phyloP scores from a whole-genome alignment of 2,329 filamentous ascomycete genomes.

The Boeremia exigua region DNA sequence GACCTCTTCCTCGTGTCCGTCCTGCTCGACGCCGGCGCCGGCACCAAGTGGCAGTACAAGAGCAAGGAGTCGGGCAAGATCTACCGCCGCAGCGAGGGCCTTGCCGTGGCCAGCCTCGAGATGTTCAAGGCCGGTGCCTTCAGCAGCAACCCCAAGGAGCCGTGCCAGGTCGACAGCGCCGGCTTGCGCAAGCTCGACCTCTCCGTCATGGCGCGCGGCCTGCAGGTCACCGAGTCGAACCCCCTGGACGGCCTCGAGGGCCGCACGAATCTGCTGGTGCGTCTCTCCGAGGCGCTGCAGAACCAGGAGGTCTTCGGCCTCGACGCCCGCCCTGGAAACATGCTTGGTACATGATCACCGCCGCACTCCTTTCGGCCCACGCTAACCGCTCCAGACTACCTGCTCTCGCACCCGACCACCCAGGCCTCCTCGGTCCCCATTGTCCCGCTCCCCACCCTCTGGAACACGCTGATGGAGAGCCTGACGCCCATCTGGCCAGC shows the following conservation, averaged over 20 bases:
- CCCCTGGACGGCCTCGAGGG: conserved; percentile 85
- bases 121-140: conserved; percentile 96
- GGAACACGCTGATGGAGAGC: conserved; percentile 88
- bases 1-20: conserved; percentile 83
- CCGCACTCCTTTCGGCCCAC: neutral
- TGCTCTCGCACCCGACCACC: conserved; percentile 90
- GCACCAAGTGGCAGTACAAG: conserved; percentile 90
- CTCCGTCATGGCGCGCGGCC: conserved; percentile 75
- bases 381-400: conserved; percentile 69
- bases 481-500: conserved; percentile 87
- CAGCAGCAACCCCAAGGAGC: conserved; percentile 80
- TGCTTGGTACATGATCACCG: conserved; percentile 71
- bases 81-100: conserved; percentile 85
- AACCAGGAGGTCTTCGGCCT: conserved; percentile 85
- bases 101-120: conserved; percentile 78
- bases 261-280: conserved; percentile 77
- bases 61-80: conserved; percentile 84
- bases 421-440: conserved; percentile 88
- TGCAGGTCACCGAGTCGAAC: conserved; percentile 84
- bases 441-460: conserved; percentile 83
- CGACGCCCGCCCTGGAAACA: conserved; percentile 86
- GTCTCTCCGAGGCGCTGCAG: conserved; percentile 76
- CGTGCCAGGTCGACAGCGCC: conserved; percentile 86
- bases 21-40: conserved; percentile 85
- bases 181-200: conserved; percentile 77